Base-by-base conservation (phyloP, 345 rosid species). In the Rubroshorea leprosula region DNA sequence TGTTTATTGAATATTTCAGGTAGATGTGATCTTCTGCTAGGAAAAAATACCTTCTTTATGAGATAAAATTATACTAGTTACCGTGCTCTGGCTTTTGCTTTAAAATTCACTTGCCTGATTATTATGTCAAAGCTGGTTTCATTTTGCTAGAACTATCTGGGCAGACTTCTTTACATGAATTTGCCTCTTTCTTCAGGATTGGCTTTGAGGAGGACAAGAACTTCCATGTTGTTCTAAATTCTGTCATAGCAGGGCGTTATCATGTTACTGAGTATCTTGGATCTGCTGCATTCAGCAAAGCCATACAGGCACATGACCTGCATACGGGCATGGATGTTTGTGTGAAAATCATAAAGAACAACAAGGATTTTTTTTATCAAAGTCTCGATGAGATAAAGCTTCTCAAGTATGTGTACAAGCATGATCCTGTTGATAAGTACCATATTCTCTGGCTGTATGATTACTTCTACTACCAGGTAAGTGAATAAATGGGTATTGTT, bases 201-300 rank as follows among this genome's bases (percentile, higher is more conserved):
- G 99, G 99, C 68, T 94, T 94, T 68, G 97, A 94, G 84, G 99
- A 94, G 82, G 99, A 94, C 77, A 94, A 94, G 81, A 94, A 90
- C 74, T 94, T 94, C 61, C 90, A 90, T 64, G 99, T 90, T 64
- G 93, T 90, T 63, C 58, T 94, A 49, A 94, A 94, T 71, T 94
- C 97, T 51, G 95, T 94, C 14, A 72, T 94, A 48, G 97, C 99
- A 62, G 99, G 99, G 63, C 87, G 97, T 24, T 94, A 90, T 73
- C 99, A 94, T 73, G 96, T 94, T 54, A 94, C 99, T 0, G 99
- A 94, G 80, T 90, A 87, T 75, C 95, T 94, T 73, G 99, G 99
- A 51, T 94, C 99, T 12, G 99, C 99, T 61, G 99, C 99, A 27
- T 94, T 93, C 65, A 94, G 99, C 68, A 94, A 94, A 74, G 97